Conservation (phyloP, 345 rosid genomes). For the Sisymbrium irio region DNA sequence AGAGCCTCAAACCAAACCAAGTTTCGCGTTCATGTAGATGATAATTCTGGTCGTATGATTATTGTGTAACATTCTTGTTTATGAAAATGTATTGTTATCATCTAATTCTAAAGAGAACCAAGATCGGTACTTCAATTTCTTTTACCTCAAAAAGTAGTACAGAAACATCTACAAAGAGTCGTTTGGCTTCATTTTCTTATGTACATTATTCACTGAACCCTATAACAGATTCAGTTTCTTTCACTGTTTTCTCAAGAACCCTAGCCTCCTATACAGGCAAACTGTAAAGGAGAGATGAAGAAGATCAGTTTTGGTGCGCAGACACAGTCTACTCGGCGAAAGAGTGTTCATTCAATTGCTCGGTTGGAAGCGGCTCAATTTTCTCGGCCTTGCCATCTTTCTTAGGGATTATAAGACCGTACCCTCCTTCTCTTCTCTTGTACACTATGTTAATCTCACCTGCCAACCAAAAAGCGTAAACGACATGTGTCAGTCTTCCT, state of each 20-base stretch:
- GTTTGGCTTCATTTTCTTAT: not conserved
- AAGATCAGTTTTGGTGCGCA: not conserved
- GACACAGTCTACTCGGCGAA: conserved; percentile 40
- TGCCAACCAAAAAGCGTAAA: conserved; percentile 23
- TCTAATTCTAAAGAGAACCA: not conserved
- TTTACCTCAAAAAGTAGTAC: conserved; percentile 6
- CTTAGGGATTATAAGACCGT: conserved; percentile 84
- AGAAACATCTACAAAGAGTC: conserved; percentile 7
- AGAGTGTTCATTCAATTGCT: conserved; percentile 53
- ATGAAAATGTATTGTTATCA: not conserved
- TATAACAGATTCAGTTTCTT: not conserved
- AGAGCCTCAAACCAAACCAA: not conserved
- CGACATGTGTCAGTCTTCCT: not conserved
- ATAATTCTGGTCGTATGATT: conserved; percentile 23
- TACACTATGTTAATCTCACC: conserved; percentile 89
- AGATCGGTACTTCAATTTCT: not conserved
- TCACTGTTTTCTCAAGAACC: conserved; percentile 11
- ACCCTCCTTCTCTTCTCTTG: conserved; percentile 86
- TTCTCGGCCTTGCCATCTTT: conserved; percentile 54
- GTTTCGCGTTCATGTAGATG: conserved; percentile 9
- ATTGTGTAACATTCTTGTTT: conserved; percentile 18
- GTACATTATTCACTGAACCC: conserved; percentile 7
- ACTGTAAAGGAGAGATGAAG: conserved; percentile 12
- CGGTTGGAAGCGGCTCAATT: conserved; percentile 56
- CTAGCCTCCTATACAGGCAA: conserved; percentile 4